Evolutionary conservation across 2,329 filamentous ascomycete species (phyloP), one percentile per base, ranked within the genome.

Genomic region (Chrysoporthe puriensis): DNA sequence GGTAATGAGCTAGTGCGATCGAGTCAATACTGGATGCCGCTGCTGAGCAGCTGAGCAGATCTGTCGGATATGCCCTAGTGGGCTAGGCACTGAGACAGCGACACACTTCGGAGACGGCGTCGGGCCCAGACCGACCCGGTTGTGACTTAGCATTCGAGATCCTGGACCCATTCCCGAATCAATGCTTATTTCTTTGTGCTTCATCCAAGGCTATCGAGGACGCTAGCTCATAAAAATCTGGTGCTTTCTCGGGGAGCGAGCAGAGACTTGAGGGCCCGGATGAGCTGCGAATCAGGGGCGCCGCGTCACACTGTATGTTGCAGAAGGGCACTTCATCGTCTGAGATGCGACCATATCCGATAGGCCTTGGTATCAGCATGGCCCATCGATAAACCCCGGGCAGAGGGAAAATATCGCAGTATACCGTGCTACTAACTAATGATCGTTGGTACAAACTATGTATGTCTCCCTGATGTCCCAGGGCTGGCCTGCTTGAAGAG

Each of bases 281-380:
- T 44, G 21, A 5, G 57, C 58, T 52, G 44, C 18, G 48, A 52
- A 61, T 52, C 57, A 68, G 63, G 66, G 66, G 64, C 62, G 59
- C 44, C 56, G 61, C 67, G 66, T 62, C 62, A 70, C 66, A 70
- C 54, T 57, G 42, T 46, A 59, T 57, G 68, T 70, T 68, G 68
- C 68, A 68, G 66, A 68, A 67, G 43, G 40, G 44, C 50, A 58
- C 58, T 42, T 56, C 16, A 44, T 66, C 40, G 58, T 66, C 48
- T 61, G 58, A 62, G 42, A 40, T 52, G 43, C 40, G 40, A 44
- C 36, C 40, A 50, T 21, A 36, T 63, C 40, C 34, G 14, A 32
- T 36, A 34, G 59, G 21, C 18, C 57, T 13, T 46, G 44, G 46
- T 36, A 21, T 52, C 57, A 48, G 66, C 52, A 59, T 58, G 46